These are phyloP conservation scores for Arxiozyma heterogenica DNA, from an alignment of 1,139 yeast genomes.

Conservation along the genomic window DNA sequence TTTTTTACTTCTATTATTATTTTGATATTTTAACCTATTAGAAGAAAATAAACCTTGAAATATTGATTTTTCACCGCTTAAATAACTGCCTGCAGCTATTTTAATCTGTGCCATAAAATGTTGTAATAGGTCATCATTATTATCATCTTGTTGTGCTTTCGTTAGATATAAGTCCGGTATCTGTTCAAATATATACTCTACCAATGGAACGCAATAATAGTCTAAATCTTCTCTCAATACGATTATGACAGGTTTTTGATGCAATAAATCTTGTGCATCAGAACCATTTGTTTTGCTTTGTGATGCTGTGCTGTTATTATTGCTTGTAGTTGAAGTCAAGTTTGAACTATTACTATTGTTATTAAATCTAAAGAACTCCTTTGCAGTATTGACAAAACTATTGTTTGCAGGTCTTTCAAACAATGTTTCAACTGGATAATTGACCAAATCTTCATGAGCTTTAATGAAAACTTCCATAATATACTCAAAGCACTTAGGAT, in stretches of 20 bases:
- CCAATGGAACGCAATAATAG: conserved; percentile 71
- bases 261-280: conserved; percentile 49
- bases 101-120: conserved; percentile 53
- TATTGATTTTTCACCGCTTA: conserved; percentile 50
- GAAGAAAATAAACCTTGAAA: conserved; percentile 57
- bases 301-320: conserved; percentile 5
- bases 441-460: conserved; percentile 27
- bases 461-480: conserved; percentile 49
- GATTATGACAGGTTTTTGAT: conserved; percentile 80
- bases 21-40: conserved; percentile 24
- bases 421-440: conserved; percentile 26
- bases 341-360: conserved; percentile 26
- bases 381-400: conserved; percentile 32
- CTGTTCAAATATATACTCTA: conserved; percentile 33
- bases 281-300: conserved; percentile 20
- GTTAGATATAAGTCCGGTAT: conserved; percentile 23
- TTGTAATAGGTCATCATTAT: conserved; percentile 26
- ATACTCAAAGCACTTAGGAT: conserved; percentile 78
- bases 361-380: conserved; percentile 31
- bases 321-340: conserved; percentile 5
- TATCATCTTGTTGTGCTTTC: conserved; percentile 21
- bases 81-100: conserved; percentile 54
- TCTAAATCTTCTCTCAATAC: conserved; percentile 92
- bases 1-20: not conserved
- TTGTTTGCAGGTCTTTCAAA: conserved; percentile 16